phyloP scores from a whole-genome alignment of 2,329 filamentous ascomycete genomes.

The Penicillium sp. region DNA sequence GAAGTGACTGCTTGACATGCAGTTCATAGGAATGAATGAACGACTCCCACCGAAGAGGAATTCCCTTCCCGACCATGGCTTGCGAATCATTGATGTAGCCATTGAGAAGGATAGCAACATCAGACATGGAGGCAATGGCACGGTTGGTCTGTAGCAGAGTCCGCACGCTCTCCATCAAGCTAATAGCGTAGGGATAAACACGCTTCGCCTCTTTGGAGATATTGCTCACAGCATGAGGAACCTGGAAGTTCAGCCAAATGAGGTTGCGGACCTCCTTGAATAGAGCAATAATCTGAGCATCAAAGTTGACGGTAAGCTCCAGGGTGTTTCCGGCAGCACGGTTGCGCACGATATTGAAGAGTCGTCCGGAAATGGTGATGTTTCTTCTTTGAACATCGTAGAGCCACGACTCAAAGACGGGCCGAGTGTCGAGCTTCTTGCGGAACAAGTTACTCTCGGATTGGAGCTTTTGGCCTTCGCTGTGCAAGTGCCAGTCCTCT shows the following conservation, averaged over 20 bases:
- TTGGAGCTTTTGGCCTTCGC: slow-evolving; percentile 89
- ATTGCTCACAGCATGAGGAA: slow-evolving; percentile 90
- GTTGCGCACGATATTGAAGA: slow-evolving; percentile 85
- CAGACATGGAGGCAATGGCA: slow-evolving; percentile 76
- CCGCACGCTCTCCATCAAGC: slow-evolving; percentile 96
- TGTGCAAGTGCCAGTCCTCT: slow-evolving; percentile 87
- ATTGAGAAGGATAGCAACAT: slow-evolving; percentile 79
- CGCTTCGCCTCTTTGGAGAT: slow-evolving; percentile 98
- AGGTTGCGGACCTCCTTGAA: slow-evolving; percentile 99
- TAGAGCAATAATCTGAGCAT: slow-evolving; percentile 90
- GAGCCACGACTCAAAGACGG: slow-evolving; percentile 94
- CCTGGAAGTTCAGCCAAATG: slow-evolving; percentile 87
- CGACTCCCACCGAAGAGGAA: slow-evolving; percentile 92
- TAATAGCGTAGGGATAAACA: slow-evolving; percentile 96
- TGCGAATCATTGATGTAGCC: slow-evolving; percentile 92
- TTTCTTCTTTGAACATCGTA: slow-evolving; percentile 83
- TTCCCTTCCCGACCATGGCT: slow-evolving; percentile 72
- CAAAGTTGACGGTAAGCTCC: slow-evolving; percentile 91
- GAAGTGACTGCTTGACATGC: slow-evolving; percentile 63
- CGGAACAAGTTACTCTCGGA: slow-evolving; percentile 89
- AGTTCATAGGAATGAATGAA: slow-evolving; percentile 96
- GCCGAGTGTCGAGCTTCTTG: slow-evolving; percentile 88
- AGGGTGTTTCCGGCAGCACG: slow-evolving; percentile 84
- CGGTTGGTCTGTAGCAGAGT: slow-evolving; percentile 85
- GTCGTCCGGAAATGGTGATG: slow-evolving; percentile 81